Base-by-base conservation (phyloP, 257 asterid genomes). In the Ballota nigra region DNA sequence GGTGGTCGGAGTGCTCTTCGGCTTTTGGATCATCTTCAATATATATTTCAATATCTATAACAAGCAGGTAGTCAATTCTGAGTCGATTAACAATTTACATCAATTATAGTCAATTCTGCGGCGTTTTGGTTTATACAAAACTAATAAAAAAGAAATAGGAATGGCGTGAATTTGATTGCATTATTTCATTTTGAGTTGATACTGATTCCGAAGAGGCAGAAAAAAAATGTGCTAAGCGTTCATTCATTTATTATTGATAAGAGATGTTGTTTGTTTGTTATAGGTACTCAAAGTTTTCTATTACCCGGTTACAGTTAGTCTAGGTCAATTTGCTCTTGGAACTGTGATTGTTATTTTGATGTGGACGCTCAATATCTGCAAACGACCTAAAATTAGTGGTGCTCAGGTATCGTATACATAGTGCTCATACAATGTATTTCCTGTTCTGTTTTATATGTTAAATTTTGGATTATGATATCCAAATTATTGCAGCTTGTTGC, bases 41-140 rank as follows among this genome's bases (percentile, higher is more conserved):
- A 86, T 90, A 78, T 92, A 92, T 90, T 92, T 92, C 96, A 92
- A 88, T 71, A 90, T 92, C 76, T 92, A 92, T 65, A 90, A 90
- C 80, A 92, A 92, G 78, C 98, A 92, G 98, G 98, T 92, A 8
- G 3, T 1, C 18, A 58, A 10, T n/a, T n/a, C n/a, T n/a, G n/a
- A n/a, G n/a, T n/a, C n/a, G n/a, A n/a, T n/a, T n/a, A n/a, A n/a
- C n/a, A n/a, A n/a, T n/a, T n/a, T n/a, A n/a, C n/a, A n/a, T n/a
- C n/a, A 8, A 4, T 16, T 67, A n/a, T 66, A 49, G 61, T 28
- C 61, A 24, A 4, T 70, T 16, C 20, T 58, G 24, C 28, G 5
- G n/a, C 34, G 40, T 12, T 20, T 22, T 22, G 41, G n/a, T n/a
- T n/a, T n/a, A n/a, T n/a, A n/a, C 16, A 4, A 31, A 28, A 23